These are phyloP conservation scores for Sordaria brevicollis DNA, from an alignment of 495 filamentous ascomycete genomes.

Conservation along the genomic window DNA sequence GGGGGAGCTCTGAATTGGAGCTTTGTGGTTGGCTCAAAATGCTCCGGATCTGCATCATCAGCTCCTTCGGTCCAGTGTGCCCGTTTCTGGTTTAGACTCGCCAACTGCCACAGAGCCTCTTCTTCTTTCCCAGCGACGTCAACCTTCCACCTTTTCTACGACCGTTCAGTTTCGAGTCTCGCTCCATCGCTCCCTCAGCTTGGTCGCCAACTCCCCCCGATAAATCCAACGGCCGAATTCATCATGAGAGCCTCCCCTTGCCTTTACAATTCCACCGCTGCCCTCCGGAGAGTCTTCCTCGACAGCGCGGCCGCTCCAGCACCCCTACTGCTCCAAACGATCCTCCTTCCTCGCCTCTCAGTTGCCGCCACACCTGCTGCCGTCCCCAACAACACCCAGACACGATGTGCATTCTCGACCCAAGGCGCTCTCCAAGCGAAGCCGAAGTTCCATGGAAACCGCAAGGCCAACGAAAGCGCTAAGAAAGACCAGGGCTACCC, in stretches of 20 bases:
- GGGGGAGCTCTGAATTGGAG: neutral
- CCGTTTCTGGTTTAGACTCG: neutral
- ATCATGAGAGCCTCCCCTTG: slow-evolving; percentile 26
- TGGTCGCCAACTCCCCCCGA: neutral
- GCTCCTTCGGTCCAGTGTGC: neutral
- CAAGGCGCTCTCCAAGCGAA: neutral
- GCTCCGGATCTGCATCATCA: neutral
- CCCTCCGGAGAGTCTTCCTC: slow-evolving; percentile 31
- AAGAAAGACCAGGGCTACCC: neutral
- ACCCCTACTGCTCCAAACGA: slow-evolving; percentile 3
- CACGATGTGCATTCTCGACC: neutral
- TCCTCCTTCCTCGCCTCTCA: slow-evolving; percentile 8
- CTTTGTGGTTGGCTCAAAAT: neutral
- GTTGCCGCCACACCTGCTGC: neutral
- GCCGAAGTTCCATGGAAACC: neutral
- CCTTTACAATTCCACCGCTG: slow-evolving; percentile 27
- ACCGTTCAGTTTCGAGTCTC: neutral
- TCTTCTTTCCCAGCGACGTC: neutral
- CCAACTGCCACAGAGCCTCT: neutral
- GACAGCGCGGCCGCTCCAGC: slow-evolving; percentile 5
- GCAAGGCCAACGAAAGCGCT: neutral
- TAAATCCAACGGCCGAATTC: neutral
- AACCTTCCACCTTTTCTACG: neutral
- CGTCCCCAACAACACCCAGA: neutral
- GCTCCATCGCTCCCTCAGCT: neutral